Evolutionary conservation across 441 rosid species (phyloP), one percentile per base, ranked within the genome.

Genomic region (Brassica hybrid): DNA sequence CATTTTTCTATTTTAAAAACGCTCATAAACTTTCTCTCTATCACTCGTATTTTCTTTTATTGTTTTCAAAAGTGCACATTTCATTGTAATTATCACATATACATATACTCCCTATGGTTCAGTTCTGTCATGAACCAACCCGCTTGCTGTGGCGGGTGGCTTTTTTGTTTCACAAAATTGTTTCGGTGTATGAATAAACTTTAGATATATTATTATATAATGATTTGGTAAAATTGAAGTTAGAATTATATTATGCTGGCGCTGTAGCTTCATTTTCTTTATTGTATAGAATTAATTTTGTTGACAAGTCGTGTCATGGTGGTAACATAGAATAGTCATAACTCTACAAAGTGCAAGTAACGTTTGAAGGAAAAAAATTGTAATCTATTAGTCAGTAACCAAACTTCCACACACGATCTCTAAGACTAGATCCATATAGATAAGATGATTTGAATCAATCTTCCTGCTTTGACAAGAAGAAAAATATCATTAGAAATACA

Each of bases 351-450:
- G 68, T 77, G 81, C 76, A 59, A 21, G 62, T 14, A 72, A 66
- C 69, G 81, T 72, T 72, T 11, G 38, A 1, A 6, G 23, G 13
- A n/a, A n/a, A 32, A 27, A 70, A 59, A 67, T 19, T 50, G 38
- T 54, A 14, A 34, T 19, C 2, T 9, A 71, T 19, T 57, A 10
- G 63, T 59, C 68, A 65, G 50, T 70, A 50, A 34, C 50, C 25
- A 38, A 78, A 73, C 81, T 67, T 78, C 74, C 58, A 78, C 38
- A 73, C 81, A 78, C 78, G 81, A 60, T 78, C 54, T 38, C 38
- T 7, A 27, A 19, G 71, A 62, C 54, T 23, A 34, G 48, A 77
- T 71, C 68, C 34, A 77, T 12, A 67, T 23, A 59, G 64, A 67
- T 41, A n/a, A 63, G 52, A 38, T 56, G 32, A 30, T 14, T 69